phyloP scores from a whole-genome alignment of 1,139 yeast species.

The Komagataea norvegica region DNA sequence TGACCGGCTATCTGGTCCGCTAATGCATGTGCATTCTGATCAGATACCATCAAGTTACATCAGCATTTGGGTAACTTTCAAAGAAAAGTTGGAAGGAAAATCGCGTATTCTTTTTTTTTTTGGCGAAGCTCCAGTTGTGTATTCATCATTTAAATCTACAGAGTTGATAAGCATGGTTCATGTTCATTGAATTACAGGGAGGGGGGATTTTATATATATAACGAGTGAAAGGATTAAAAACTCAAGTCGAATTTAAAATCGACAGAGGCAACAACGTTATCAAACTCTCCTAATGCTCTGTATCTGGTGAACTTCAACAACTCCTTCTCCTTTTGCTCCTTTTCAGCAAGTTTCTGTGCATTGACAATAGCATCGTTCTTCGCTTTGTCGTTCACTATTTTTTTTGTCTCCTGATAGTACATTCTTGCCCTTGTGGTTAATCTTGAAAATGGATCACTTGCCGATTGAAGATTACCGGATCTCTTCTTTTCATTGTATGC shows the following conservation, averaged over 20 bases:
- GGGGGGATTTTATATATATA: no score
- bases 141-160: no score
- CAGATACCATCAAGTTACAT: no score
- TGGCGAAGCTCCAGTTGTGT: no score
- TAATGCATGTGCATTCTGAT: constrained; percentile 13
- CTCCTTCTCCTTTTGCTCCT: constrained; percentile 31
- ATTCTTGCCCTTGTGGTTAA: constrained; percentile 82
- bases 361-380: constrained; percentile 37
- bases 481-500: constrained; percentile 56
- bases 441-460: constrained; percentile 84
- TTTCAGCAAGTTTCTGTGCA: constrained; percentile 31
- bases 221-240: no score
- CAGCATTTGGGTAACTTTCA: no score
- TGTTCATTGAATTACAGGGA: no score
- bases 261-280: constrained; percentile 41
- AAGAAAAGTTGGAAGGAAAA: no score
- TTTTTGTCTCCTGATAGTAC: constrained; percentile 54
- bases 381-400: constrained; percentile 43
- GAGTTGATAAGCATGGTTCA: no score
- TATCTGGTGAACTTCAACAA: constrained; percentile 31
- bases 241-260: constrained; percentile 41
- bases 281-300: constrained; percentile 40
- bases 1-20: constrained; percentile 7
- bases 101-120: no score
- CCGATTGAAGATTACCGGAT: constrained; percentile 39